Conservation (phyloP, 2,329 filamentous ascomycete species). For the Onygenales sp. region DNA sequence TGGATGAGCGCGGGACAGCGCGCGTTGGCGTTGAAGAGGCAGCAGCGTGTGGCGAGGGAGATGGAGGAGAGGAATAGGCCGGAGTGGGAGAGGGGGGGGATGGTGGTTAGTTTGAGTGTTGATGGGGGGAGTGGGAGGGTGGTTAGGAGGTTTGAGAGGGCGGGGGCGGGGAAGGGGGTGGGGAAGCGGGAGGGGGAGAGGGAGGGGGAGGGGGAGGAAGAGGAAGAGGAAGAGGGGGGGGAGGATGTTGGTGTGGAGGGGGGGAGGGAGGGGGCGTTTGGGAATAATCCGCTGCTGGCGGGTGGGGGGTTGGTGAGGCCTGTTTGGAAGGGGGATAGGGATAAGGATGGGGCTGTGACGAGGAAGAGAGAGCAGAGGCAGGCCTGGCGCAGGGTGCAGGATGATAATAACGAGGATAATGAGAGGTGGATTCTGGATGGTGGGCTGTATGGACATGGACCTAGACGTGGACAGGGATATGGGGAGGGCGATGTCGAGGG, state of each 20-base stretch:
- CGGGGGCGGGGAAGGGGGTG: slow-evolving; percentile 23
- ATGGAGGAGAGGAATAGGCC: slow-evolving; percentile 78
- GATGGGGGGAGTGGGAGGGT: slow-evolving; percentile 54
- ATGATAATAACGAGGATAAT: slow-evolving; percentile 37
- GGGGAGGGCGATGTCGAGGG: neutral
- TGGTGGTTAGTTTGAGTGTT: slow-evolving; percentile 78
- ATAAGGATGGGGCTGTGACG: slow-evolving; percentile 10
- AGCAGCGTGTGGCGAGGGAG: slow-evolving; percentile 74
- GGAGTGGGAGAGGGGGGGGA: slow-evolving; percentile 58
- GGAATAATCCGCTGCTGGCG: slow-evolving; percentile 35
- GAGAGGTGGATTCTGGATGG: slow-evolving; percentile 40
- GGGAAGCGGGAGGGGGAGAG: slow-evolving; percentile 13
- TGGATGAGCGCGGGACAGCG: slow-evolving; percentile 80
- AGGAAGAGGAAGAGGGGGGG: slow-evolving; percentile 18
- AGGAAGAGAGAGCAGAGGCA: slow-evolving; percentile 26
- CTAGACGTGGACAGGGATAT: neutral
- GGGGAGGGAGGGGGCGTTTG: slow-evolving; percentile 22
- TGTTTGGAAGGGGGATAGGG: slow-evolving; percentile 32
- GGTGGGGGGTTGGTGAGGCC: slow-evolving; percentile 36
- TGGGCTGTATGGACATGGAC: slow-evolving; percentile 27
- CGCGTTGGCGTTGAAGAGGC: slow-evolving; percentile 71
- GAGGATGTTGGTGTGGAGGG: slow-evolving; percentile 22
- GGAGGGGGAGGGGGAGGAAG: slow-evolving; percentile 12
- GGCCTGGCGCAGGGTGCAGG: slow-evolving; percentile 38
- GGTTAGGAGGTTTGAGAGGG: slow-evolving; percentile 43